Base-by-base conservation (phyloP, 768 basidiomycete species). In the Russula vinacea region DNA sequence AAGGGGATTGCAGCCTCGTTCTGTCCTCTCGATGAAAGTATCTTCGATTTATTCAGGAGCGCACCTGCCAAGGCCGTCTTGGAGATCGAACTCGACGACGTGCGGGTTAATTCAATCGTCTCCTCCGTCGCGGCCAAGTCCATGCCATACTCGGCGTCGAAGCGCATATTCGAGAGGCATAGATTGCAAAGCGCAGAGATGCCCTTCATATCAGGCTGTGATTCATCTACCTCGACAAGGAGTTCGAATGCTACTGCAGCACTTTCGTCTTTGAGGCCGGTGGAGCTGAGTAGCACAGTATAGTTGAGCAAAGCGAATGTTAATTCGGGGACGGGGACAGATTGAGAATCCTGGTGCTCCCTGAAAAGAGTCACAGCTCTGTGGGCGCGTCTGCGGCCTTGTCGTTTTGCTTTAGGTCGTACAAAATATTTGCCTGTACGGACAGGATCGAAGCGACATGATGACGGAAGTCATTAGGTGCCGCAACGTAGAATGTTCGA, bases 11-110 rank as follows among this genome's bases (percentile, higher is more conserved):
- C 64, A n/a, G 16, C 9, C 2, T 65, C 59, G 7, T 45, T 56
- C 50, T 61, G 59, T 9, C 40, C 64, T 14, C 3, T 10, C 17
- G 33, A 65, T n/a, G 64, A 61, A 5, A 65, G 39, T 24, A 65
- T 51, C 33, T 65, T 60, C 0, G 64, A 56, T 45, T 65, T 61
- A 14, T 33, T 29, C 33, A 65, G 59, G 24, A 65, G 59, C 39
- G 59, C 64, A 3, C 59, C 40, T 17, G 33, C 55, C 19, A 65
- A 13, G 16, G 45, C 35, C 1, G 16, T 14, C 26, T 19, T 54
- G 19, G 54, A 56, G 19, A 44, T 49, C 8, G 24, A n/a, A 61
- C 56, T 59, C 24, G 14, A 52, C n/a, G 32, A 37, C 19, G 40
- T n/a, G 19, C 49, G 64, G 52, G 49, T 56, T 13, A n/a, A 10